Base-by-base conservation (phyloP, 179 eudicot genomes). In the Pouteria campechiana region DNA sequence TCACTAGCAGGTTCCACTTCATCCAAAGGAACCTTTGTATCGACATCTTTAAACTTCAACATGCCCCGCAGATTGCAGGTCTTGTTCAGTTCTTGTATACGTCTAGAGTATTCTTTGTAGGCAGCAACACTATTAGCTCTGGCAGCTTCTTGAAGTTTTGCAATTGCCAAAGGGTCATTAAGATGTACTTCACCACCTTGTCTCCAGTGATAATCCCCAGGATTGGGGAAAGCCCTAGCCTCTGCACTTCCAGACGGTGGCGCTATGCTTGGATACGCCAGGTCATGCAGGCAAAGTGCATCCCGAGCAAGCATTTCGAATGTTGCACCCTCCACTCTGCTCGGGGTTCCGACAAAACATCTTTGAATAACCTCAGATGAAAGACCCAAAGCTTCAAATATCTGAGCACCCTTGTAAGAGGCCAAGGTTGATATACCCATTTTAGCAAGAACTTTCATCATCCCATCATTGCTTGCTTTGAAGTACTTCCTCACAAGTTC, bases 391-490 rank as follows among this genome's bases (percentile, higher is more conserved):
- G 87, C 99, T 62, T 93, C 99, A 60, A 93, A 93, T 32, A 93
- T 88, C 63, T 93, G 99, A 53, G 99, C 99, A 54, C 99, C 99
- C 71, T 93, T 93, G 67, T 93, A 93, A 0, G 99, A 93, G 34
- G 99, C 99, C 74, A 93, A 51, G 40, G 99, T 93, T 19, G 99
- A 93, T 48, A 93, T 93, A 15, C 99, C 99, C 99, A 93, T 93
- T 66, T 93, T 93, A 32, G 99, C 99, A 48, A 93, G 95, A 64
- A 93, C 99, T 58, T 93, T 93, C 94, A 83, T 83, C 96, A 93
- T 88, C 23, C 99, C 99, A 40, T 93, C 83, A 52, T 65, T 68
- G 72, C 93, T 83, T 28, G 97, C 99, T 54, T 74, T 80, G 44
- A 75, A 93, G 67, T 75, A 93, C 56, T 79, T 76, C 61, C 78